Base-by-base conservation (phyloP, 2,329 filamentous ascomycete species). In the Furcasterigmium sp. region DNA sequence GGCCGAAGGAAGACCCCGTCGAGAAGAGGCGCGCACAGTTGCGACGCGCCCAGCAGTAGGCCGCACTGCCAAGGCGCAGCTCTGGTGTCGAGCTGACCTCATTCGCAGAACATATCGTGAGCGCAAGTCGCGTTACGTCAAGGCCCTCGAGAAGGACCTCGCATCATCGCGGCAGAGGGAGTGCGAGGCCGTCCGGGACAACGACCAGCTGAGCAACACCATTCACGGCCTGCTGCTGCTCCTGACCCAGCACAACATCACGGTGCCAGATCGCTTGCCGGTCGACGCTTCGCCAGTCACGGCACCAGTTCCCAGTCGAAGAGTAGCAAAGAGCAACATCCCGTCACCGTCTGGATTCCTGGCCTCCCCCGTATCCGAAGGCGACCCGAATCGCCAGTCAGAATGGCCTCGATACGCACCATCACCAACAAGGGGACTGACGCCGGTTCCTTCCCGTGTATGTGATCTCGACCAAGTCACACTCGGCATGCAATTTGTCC, bases 401-500 rank as follows among this genome's bases (percentile, higher is more conserved):
- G 26, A 32, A 30, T 19, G 10, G 19, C 28, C 6, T 19, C n/a
- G n/a, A n/a, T n/a, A n/a, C n/a, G n/a, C n/a, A n/a, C n/a, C n/a
- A n/a, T n/a, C n/a, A n/a, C n/a, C n/a, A n/a, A n/a, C n/a, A n/a
- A n/a, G n/a, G n/a, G n/a, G n/a, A n/a, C n/a, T n/a, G n/a, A n/a
- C n/a, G n/a, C n/a, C n/a, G n/a, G n/a, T n/a, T n/a, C 26, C 21
- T 17, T 3, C 41, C 11, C 48, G 49, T 8, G 23, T 53, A n/a
- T 48, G 49, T 35, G 56, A 57, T 7, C 40, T 56, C n/a, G 56
- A 61, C 29, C 43, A 43, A 4, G 41, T 44, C 2, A 42, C 30
- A 2, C 34, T 57, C 11, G 61, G 57, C 4, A 59, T 64, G 53
- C 58, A 64, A 8, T 64, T 64, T 45, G 59, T 64, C 2, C 37